Base-by-base conservation (phyloP, 2,329 filamentous ascomycete genomes). In the Beauveria sp. region DNA sequence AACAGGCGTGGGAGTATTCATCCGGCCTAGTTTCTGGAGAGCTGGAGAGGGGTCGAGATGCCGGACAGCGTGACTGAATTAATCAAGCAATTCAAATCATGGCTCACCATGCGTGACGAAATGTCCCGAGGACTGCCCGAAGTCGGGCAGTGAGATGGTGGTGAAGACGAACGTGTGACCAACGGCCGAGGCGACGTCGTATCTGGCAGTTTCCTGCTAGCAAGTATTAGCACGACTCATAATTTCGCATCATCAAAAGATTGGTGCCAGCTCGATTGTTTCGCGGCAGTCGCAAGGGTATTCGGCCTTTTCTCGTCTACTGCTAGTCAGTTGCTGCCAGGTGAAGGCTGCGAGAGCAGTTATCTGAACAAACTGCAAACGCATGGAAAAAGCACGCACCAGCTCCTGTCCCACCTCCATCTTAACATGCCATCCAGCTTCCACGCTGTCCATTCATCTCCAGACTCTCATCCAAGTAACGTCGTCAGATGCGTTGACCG, bases 301-400 rank as follows among this genome's bases (percentile, higher is more conserved):
- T 16, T 18, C 5, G 8, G 6, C 14, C 8, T 38, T 51, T 49
- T 34, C 49, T 22, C 18, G 49, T n/a, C 49, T 38, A 34, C 18
- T 12, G 42, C 10, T 46, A 49, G 24, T 8, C 7, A 12, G 16
- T 42, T 38, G 26, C 28, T 55, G 22, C 40, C n/a, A n/a, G 34
- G 40, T 4, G 28, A 31, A 43, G 14, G 18, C 22, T 31, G 51
- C 20, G 34, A 53, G 18, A 28, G 40, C 22, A 24, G 22, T 24
- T 14, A 16, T 6, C 10, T 31, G 16, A 10, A 45, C 14, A n/a
- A 12, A 28, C 3, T 43, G 52, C 38, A 45, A 50, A 50, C 55
- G 20, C 55, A 26, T 46, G 22, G n/a, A 50, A 10, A 56, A 59
- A 59, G 55, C 55, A 59, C 55, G 55, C 55, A 59, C 55, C 46